These are phyloP conservation scores for Pichia eremophila DNA, from an alignment of 805 yeast genomes.

Conservation along the genomic window DNA sequence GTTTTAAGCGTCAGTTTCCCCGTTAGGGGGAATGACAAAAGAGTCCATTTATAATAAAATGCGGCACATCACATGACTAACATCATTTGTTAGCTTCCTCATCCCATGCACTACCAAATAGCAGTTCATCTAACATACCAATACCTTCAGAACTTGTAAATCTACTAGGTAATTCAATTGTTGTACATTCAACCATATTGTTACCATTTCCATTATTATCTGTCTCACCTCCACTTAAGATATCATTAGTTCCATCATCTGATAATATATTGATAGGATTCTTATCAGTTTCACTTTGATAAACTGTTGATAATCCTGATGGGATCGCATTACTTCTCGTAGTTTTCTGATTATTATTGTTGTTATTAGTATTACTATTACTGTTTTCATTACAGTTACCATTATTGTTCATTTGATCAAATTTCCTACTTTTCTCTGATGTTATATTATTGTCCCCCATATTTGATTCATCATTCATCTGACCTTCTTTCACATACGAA, in stretches of 20 bases:
- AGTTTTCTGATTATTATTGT: slow-evolving; percentile 1
- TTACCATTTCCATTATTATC: no score
- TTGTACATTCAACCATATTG: background rate
- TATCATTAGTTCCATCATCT: background rate
- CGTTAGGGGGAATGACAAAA: no score
- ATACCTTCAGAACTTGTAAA: slow-evolving; percentile 4
- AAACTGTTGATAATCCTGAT: slow-evolving; percentile 25
- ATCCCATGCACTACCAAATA: slow-evolving; percentile 9
- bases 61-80: no score
- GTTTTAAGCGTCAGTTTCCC: no score
- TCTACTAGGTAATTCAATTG: slow-evolving; percentile 2
- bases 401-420: no score
- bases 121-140: slow-evolving; percentile 7
- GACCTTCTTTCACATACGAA: slow-evolving; percentile 1
- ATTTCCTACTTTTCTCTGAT: no score
- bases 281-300: slow-evolving; percentile 14
- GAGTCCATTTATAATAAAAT: no score
- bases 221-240: background rate
- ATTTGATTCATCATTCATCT: no score
- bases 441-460: no score
- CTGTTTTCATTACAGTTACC: no score
- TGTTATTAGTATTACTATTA: background rate
- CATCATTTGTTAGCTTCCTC: no score
- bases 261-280: background rate
- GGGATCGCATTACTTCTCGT: slow-evolving; percentile 17